Evolutionary conservation across 345 rosid genomes (phyloP), one percentile per base, ranked within the genome.

Genomic region (Barbarea vulgaris): DNA sequence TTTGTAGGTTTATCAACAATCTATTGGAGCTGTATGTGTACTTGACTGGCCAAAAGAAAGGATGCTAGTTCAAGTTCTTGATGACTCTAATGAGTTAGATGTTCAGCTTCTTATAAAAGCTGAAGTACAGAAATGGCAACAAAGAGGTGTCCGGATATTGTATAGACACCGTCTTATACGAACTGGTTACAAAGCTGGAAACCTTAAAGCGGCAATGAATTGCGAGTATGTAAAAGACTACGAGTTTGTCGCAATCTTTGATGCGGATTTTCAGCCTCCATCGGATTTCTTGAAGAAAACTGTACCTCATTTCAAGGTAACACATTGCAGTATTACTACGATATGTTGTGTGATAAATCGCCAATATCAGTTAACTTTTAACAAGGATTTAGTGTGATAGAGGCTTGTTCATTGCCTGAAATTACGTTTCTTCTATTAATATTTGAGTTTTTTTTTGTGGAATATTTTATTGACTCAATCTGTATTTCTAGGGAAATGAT

Each of bases 151-250:
- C 0, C 88, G 89, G 72, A 88, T 92, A 19, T 50, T 88, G 76
- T 92, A 92, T 77, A 77, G 97, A 60, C 96, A 92, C 75, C 86
- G 97, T 52, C 75, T 92, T 41, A 87, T 86, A 52, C 74, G 97
- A 56, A 86, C 89, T 5, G 97, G 97, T 6, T 92, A 92, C 77
- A 92, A 92, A 72, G 96, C 97, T 7, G 97, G 97, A 8, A 92
- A 92, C 73, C 90, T 92, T 10, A 87, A 92, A 73, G 84, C 97
- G 5, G 97, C 97, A 11, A 90, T 92, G 97, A 80, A 72, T 9
- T 92, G 93, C 53, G 92, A 90, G 15, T 87, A 89, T 62, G 93
- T 91, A 1, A 79, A 83, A 75, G 91, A 87, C 66, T 91, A 87
- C 41, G 96, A 89, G 74, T 88, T 88, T 55, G 93, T 91, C 0